Evolutionary conservation across 1,139 yeast species (phyloP), one percentile per base, ranked within the genome.

Genomic region (Blastobotrys malaysiensis): DNA sequence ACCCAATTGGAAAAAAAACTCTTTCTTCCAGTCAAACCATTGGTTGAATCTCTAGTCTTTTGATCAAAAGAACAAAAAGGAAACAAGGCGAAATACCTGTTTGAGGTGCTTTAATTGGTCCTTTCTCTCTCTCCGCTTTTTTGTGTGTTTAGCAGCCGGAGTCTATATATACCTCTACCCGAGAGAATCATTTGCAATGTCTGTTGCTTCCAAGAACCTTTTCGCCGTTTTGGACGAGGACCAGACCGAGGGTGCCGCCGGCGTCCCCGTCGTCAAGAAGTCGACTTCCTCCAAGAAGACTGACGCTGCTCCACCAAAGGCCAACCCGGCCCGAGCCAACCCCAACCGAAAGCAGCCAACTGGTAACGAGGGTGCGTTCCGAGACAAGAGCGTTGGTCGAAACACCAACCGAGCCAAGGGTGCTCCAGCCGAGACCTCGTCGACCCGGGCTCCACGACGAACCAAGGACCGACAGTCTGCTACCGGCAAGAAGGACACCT

Each of bases 291-390:
- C 96, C 70, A 89, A 88, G 83, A 91, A 91, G 82, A 72, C 84
- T 57, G 97, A 90, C 72, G 84, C 77, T 63, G 83, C 96, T 61
- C 96, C 96, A 67, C 74, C 91, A 65, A 84, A 80, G 77, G 86
- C 88, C 76, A 79, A 78, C 71, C 66, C 69, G 48, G 74, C 70
- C 48, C 62, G 65, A 56, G 71, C 71, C 48, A 63, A 65, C 58
- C 60, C 62, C 58, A 63, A 65, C 61, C 70, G 77, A 74, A 77
- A 84, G 70, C 80, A 80, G 73, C 76, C 83, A 57, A 74, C 65
- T 55, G 96, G 96, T 73, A 91, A 89, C 79, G 97, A 90, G 70
- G 96, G 89, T 68, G 96, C 95, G 61, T 76, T 84, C 74, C 86
- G 81, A 76, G 83, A 78, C 81, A 84, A 82, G 79, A 69, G 74